phyloP scores from a whole-genome alignment of 768 basidiomycete species.

The Leccinum obscurum region DNA sequence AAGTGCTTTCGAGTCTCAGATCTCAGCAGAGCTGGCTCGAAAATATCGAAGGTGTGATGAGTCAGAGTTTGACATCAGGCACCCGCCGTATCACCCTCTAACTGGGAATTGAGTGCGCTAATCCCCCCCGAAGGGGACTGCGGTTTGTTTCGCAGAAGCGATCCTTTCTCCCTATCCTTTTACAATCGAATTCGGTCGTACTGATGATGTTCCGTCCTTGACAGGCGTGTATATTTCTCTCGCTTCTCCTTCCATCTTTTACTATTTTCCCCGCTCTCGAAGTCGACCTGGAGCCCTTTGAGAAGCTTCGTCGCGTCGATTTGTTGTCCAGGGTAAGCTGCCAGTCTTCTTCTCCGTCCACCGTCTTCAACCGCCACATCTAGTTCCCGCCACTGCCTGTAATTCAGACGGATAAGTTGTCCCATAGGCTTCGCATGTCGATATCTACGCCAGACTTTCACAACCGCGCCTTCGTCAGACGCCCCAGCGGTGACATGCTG shows the following conservation, averaged over 20 bases:
- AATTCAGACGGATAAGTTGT: conserved; percentile 18
- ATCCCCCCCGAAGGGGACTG: not conserved
- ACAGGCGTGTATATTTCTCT: conserved; percentile 58
- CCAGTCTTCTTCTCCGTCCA: not conserved
- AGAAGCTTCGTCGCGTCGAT: conserved; percentile 52
- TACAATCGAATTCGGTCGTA: conserved; percentile 14
- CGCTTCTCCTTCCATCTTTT: conserved; percentile 47
- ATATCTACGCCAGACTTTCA: conserved; percentile 36
- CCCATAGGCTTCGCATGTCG: conserved; percentile 35
- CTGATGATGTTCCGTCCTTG: conserved; percentile 18
- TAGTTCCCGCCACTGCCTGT: conserved; percentile 26
- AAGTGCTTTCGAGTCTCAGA: not conserved
- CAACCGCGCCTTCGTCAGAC: conserved; percentile 16
- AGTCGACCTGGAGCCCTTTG: conserved; percentile 59
- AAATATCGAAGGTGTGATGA: conserved; percentile 9
- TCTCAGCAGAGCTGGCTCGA: conserved; percentile 3
- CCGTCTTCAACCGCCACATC: not conserved
- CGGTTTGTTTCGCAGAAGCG: conserved; percentile 18
- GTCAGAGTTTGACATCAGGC: conserved; percentile 23
- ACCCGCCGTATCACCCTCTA: conserved; percentile 14
- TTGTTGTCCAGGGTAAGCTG: conserved; percentile 26
- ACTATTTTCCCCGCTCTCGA: conserved; percentile 59
- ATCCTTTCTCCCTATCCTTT: conserved; percentile 14
- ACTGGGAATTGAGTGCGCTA: conserved; percentile 3
- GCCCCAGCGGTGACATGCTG: not conserved